Evolutionary conservation across 306 rosid species (phyloP).

Genomic region (Oemleria cerasiformis): DNA sequence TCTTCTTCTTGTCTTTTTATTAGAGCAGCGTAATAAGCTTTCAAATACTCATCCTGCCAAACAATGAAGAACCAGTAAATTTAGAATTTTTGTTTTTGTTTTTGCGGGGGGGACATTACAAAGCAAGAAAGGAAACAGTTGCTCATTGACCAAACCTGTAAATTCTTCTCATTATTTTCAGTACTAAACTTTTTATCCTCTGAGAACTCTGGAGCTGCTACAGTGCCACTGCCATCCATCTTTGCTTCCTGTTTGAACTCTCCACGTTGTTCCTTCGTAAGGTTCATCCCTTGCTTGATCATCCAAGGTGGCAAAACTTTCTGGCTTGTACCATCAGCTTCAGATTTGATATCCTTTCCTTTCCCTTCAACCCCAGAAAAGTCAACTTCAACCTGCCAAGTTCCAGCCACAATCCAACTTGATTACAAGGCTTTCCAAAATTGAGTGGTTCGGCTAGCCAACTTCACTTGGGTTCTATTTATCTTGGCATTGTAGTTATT

Average conservation of each 20-base stretch:
- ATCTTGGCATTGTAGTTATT: background rate
- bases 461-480: background rate
- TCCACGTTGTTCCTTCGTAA: constrained; percentile 92
- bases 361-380: constrained; percentile 65
- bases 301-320: constrained; percentile 98
- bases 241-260: constrained; percentile 68
- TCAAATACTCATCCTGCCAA: constrained; percentile 73
- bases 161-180: constrained; percentile 47
- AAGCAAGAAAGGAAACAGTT: constrained; percentile 10
- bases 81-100: background rate
- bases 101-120: background rate
- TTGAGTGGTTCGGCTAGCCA: background rate
- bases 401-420: constrained; percentile 16
- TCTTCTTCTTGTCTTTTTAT: constrained; percentile 70
- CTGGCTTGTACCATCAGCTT: constrained; percentile 42
- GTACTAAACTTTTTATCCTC: constrained; percentile 65
- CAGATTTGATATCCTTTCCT: constrained; percentile 65
- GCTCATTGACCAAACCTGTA: constrained; percentile 49
- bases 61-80: constrained; percentile 16
- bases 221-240: constrained; percentile 57
- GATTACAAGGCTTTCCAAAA: background rate
- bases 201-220: constrained; percentile 43
- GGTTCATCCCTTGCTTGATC: constrained; percentile 88
- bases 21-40: constrained; percentile 86
- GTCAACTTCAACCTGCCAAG: constrained; percentile 76